These are phyloP conservation scores for Venturia aucupariae DNA, from an alignment of 2,329 filamentous ascomycete genomes.

Conservation along the genomic window DNA sequence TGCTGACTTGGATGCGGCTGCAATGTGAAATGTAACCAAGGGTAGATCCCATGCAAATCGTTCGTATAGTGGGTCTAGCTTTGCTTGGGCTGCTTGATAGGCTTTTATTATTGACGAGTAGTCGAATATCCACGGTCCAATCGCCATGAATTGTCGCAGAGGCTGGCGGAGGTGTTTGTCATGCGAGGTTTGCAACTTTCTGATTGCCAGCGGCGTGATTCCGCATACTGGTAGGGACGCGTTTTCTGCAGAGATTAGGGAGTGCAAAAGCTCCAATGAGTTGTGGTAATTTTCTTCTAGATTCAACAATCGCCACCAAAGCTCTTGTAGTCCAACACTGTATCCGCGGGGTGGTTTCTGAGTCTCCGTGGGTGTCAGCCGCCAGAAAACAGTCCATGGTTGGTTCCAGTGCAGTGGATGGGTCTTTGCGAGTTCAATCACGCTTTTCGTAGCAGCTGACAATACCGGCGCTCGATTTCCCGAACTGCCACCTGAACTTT, in stretches of 20 bases:
- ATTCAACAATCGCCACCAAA: constrained; percentile 7
- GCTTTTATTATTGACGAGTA: constrained; percentile 6
- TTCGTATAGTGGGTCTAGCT: constrained; percentile 5
- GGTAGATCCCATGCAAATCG: constrained; percentile 7
- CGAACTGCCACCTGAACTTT: not conserved
- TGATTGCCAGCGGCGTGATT: not conserved
- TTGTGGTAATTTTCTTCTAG: constrained; percentile 1
- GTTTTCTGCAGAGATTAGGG: not conserved
- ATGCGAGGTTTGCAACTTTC: constrained; percentile 4
- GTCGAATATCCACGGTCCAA: constrained; percentile 8
- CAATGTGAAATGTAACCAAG: constrained; percentile 9
- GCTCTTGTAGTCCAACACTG: not conserved
- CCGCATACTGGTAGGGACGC: not conserved
- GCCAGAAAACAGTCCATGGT: constrained; percentile 3
- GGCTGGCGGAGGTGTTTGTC: constrained; percentile 7
- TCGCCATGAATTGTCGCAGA: not conserved
- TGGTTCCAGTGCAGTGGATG: not conserved
- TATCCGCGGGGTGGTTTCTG: not conserved
- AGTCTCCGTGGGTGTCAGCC: not conserved
- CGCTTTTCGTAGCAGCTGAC: not conserved
- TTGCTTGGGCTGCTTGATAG: constrained; percentile 1
- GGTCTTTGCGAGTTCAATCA: not conserved
- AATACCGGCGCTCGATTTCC: not conserved
- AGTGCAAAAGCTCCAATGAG: constrained; percentile 5
- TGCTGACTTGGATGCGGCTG: not conserved